Evolutionary conservation across 805 yeast species (phyloP), one percentile per base, ranked within the genome.

Genomic region (Wickerhamomyces rabaulensis): DNA sequence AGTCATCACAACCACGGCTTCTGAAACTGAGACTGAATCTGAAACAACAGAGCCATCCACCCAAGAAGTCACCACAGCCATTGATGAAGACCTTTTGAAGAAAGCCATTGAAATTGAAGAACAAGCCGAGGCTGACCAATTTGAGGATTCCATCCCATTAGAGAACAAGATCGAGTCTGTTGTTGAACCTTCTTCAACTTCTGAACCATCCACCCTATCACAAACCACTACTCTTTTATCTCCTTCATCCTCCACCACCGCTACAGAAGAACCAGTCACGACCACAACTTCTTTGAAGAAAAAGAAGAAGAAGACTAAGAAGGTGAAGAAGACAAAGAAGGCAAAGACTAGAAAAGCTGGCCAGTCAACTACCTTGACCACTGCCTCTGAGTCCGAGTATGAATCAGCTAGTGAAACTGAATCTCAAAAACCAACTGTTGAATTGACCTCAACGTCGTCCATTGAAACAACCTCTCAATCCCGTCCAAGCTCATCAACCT

Each of bases 311-410:
- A 49, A 48, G 40, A 52, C 48, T 27, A 20, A 38, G 1, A 51
- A 50, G 39, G 50, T 37, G 26, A 44, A 40, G 22, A 52, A 41
- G 31, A 19, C 45, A 7, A 48, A 45, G 46, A 53, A 46, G 39
- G 16, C 38, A 6, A 42, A 43, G 29, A 15, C 16, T 16, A n/a
- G 36, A 33, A 33, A 16, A 39, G 13, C 41, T 17, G 23, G 20
- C 9, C 26, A 35, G 2, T 21, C 33, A 20, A 10, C 21, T 17
- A 15, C 29, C 7, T 16, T 25, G 16, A 22, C 39, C 33, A 21
- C 41, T 21, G 42, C 39, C 33, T 26, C 41, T 21, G 42, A 33
- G 17, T 17, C 35, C 15, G 29, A 17, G 13, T 12, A 21, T 20
- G 29, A 15, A 36, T 23, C 38, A 16, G 19, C 17, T 12, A 35